Evolutionary conservation across 805 yeast genomes (phyloP).

Genomic region (Metschnikowia lunata): DNA sequence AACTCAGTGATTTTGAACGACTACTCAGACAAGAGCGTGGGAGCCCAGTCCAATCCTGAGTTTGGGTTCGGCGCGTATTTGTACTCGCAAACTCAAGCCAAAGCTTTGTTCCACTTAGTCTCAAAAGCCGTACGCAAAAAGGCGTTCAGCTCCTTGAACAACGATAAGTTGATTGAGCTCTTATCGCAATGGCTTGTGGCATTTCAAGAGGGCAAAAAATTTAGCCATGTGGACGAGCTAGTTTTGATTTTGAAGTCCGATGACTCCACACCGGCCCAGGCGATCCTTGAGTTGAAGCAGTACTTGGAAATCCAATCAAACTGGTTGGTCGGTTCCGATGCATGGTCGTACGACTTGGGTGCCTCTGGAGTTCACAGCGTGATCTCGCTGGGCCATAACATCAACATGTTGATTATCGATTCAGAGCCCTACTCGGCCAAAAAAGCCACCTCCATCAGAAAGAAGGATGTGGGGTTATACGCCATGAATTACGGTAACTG

Average conservation of each 20-base stretch:
- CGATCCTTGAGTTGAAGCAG: conserved; percentile 44
- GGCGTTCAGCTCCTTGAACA: conserved; percentile 40
- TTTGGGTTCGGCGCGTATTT: conserved; percentile 79
- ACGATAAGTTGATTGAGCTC: conserved; percentile 47
- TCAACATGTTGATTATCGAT: conserved; percentile 84
- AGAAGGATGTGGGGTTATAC: conserved; percentile 89
- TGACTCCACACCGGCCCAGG: conserved; percentile 37
- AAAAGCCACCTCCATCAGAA: conserved; percentile 49
- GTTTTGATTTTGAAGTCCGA: conserved; percentile 38
- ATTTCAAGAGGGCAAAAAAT: conserved; percentile 35
- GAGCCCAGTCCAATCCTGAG: conserved; percentile 62
- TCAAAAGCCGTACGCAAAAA: conserved; percentile 43
- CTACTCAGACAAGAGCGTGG: conserved; percentile 41
- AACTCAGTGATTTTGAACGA: conserved; percentile 61
- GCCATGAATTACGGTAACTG: conserved; percentile 90
- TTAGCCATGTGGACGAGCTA: conserved; percentile 28
- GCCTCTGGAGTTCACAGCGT: conserved; percentile 87
- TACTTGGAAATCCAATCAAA: conserved; percentile 47
- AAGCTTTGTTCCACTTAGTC: conserved; percentile 42
- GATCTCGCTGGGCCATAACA: conserved; percentile 65
- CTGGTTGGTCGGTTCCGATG: conserved; percentile 92
- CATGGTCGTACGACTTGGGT: conserved; percentile 94
- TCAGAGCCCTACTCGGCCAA: conserved; percentile 61
- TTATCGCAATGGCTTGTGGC: conserved; percentile 69
- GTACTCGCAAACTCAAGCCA: conserved; percentile 49